Base-by-base conservation (phyloP, 257 asterid genomes). In the Nicotiana otophora region DNA sequence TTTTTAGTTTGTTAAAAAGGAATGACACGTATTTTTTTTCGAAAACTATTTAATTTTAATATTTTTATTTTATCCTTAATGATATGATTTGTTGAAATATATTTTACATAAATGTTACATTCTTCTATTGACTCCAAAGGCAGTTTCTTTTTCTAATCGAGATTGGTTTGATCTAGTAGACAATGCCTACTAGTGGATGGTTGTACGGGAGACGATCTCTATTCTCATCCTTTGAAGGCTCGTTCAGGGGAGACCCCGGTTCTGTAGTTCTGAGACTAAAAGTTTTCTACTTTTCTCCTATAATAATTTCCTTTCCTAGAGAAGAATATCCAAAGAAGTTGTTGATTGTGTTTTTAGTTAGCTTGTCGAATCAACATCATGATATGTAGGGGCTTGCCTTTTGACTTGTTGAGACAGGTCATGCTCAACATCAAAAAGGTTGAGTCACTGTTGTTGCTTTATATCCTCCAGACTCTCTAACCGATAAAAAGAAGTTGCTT, bases 391-490 rank as follows among this genome's bases (percentile, higher is more conserved):
- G 20, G 70, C 28, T 26, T 55, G 39, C 39, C 23, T 72, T 72
- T 76, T 70, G 86, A 81, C 70, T 67, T 78, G 33, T 39, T 36
- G 83, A 75, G 83, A 78, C 90, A 86, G 30, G 76, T 83, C 86
- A 65, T 86, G 87, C 60, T 60, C 60, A 34, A 83, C 69, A 34
- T 57, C 57, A 62, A 79, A 88, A 87, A 79, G 87, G 78, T 58
- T 48, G 84, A 83, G 83, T 85, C 86, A 83, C 89, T 58, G 84
- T 61, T 39, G 78, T 61, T 83, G 78, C 81, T 82, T 82, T 85
- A 85, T 62, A 82, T 81, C 85, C 83, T 69, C 82, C 80, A 9
- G 84, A 78, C 57, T 42, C 66, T 39, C 54, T 20, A 63, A 83
- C 53, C 28, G 78, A 77, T 19, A 57, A 78, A 46, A 83, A 23